These are phyloP conservation scores for Metschnikowia shivogae DNA, from an alignment of 805 yeast species.

Conservation along the genomic window DNA sequence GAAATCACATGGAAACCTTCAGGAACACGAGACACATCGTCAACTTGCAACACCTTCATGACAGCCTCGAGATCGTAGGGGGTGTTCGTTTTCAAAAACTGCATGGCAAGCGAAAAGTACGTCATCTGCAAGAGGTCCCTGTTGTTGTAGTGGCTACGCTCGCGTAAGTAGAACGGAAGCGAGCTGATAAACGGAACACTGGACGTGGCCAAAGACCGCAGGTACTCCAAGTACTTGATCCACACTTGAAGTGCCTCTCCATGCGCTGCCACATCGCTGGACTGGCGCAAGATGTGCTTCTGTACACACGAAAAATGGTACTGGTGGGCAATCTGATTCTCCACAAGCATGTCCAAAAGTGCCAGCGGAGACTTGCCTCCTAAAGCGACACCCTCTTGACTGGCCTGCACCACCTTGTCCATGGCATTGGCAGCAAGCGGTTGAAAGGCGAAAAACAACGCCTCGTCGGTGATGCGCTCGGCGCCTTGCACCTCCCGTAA, in stretches of 20 bases:
- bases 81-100: slow-evolving; percentile 23
- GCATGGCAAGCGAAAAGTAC: slow-evolving; percentile 33
- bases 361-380: slow-evolving; percentile 13
- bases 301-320: slow-evolving; percentile 27
- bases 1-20: slow-evolving; percentile 15
- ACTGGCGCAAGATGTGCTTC: slow-evolving; percentile 11
- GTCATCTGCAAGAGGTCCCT: slow-evolving; percentile 23
- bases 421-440: slow-evolving; percentile 23
- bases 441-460: slow-evolving; percentile 26
- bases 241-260: slow-evolving; percentile 28
- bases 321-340: slow-evolving; percentile 30
- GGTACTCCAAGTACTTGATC: slow-evolving; percentile 32
- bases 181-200: slow-evolving; percentile 5
- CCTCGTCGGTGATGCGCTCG: slow-evolving; percentile 28
- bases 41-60: slow-evolving; percentile 25
- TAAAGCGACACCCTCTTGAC: slow-evolving; percentile 7
- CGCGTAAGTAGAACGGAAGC: slow-evolving; percentile 9
- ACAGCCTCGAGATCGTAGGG: slow-evolving; percentile 24
- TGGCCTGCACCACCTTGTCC: slow-evolving; percentile 16
- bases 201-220: slow-evolving; percentile 8
- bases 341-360: slow-evolving; percentile 26
- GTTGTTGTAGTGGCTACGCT: slow-evolving; percentile 12
- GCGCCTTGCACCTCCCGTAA: slow-evolving; percentile 34
- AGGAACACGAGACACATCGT: slow-evolving; percentile 18
- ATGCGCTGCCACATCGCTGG: slow-evolving; percentile 14